phyloP scores from a whole-genome alignment of 1,139 yeast species.

The Suhomyces panamericanus region DNA sequence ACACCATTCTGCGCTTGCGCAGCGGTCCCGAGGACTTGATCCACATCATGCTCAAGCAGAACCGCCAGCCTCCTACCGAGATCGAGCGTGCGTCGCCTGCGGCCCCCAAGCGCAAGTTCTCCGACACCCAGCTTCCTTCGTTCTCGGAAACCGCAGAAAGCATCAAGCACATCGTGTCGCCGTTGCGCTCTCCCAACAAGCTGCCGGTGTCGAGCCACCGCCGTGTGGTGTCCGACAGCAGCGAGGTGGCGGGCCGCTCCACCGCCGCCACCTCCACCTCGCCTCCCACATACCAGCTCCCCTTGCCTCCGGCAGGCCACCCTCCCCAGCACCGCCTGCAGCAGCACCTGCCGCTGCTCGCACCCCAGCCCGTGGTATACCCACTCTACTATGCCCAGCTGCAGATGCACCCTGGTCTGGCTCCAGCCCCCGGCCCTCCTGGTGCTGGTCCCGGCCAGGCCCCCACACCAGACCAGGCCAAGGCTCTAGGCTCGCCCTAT shows the following conservation, averaged over 20 bases:
- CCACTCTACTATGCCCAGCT: slow-evolving; percentile 25
- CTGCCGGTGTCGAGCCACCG: slow-evolving; percentile 32
- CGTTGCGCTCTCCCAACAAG: slow-evolving; percentile 34
- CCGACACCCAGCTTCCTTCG: slow-evolving; percentile 32
- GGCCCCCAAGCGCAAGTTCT: slow-evolving; percentile 25
- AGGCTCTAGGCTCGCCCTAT: slow-evolving; percentile 36
- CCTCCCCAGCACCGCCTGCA: slow-evolving; percentile 18
- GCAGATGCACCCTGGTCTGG: too few species aligned
- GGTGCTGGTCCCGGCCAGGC: too few species aligned
- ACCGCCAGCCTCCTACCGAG: slow-evolving; percentile 4
- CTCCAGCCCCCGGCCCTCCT: not conserved
- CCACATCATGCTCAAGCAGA: slow-evolving; percentile 7
- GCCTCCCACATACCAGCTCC: slow-evolving; percentile 19
- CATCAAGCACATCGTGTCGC: slow-evolving; percentile 28
- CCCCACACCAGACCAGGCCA: slow-evolving; percentile 10
- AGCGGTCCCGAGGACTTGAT: slow-evolving; percentile 20
- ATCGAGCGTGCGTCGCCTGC: slow-evolving; percentile 2
- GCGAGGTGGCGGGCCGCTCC: slow-evolving; percentile 19
- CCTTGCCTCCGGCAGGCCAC: slow-evolving; percentile 18
- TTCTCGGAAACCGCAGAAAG: slow-evolving; percentile 30
- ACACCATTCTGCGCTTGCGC: slow-evolving; percentile 21
- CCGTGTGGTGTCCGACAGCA: slow-evolving; percentile 31
- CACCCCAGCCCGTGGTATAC: slow-evolving; percentile 23
- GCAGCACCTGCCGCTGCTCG: slow-evolving; percentile 18
- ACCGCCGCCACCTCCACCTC: slow-evolving; percentile 13